phyloP scores from a whole-genome alignment of 345 rosid species.

The Rubroshorea leprosula region DNA sequence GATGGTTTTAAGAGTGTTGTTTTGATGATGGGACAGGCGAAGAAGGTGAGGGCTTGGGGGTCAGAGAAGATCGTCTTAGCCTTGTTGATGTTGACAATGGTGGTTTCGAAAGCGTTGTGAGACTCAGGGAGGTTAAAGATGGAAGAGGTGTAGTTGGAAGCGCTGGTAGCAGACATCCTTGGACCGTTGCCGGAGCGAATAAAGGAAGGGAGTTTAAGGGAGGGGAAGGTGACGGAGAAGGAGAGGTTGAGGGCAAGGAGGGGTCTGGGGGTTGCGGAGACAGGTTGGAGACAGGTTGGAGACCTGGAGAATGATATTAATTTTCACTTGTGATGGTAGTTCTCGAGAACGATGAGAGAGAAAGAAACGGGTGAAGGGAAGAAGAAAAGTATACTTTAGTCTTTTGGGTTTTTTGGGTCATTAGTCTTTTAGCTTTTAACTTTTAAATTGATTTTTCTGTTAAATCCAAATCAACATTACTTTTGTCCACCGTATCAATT shows the following conservation, averaged over 20 bases:
- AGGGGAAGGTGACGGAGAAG: slow-evolving; percentile 27
- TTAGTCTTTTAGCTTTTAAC: too few relatives aligned
- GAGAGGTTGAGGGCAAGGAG: slow-evolving; percentile 27
- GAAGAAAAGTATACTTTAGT: too few relatives aligned
- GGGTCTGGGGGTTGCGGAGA: slow-evolving; percentile 29
- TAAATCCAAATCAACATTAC: too few relatives aligned
- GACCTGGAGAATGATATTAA: too few relatives aligned
- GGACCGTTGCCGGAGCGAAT: slow-evolving; percentile 25
- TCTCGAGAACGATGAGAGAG: too few relatives aligned
- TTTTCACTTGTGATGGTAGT: too few relatives aligned
- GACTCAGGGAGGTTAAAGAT: slow-evolving; percentile 63
- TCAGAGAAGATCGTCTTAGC: slow-evolving; percentile 64
- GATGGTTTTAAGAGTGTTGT: too few relatives aligned
- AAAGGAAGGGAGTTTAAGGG: slow-evolving; percentile 8
- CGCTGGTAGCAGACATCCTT: slow-evolving; percentile 54
- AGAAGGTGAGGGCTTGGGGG: slow-evolving; percentile 38
- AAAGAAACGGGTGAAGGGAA: too few relatives aligned
- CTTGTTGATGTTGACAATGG: slow-evolving; percentile 69
- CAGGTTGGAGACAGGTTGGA: slow-evolving; percentile 45
- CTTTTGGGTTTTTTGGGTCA: too few relatives aligned
- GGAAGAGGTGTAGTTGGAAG: slow-evolving; percentile 72
- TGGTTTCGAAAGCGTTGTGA: slow-evolving; percentile 54
- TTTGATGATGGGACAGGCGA: slow-evolving; percentile 53
- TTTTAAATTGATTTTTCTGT: too few relatives aligned
- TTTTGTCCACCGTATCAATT: too few relatives aligned